Evolutionary conservation across 176 grass and related monocot genomes (phyloP), one percentile per base, ranked within the genome.

Genomic region (Rhynchospora pubera): DNA sequence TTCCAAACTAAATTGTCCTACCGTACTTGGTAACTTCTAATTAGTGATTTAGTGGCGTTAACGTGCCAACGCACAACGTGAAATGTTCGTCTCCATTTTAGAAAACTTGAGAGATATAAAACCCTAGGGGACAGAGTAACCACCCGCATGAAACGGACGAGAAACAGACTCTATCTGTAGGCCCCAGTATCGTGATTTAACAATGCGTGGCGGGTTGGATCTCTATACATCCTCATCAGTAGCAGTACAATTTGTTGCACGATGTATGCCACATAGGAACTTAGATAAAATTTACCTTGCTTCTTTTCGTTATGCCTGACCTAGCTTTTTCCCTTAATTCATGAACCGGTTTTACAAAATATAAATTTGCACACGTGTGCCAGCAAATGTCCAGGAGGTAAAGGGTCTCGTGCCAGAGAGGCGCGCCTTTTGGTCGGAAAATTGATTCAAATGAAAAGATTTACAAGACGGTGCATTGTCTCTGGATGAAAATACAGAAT

Each of bases 361-460:
- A 57, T 18, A 59, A 42, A 79, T 58, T 59, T 34, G 22, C 75
- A 79, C 75, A 79, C 75, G 75, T 78, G 74, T 55, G 74, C 21
- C 74, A 78, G 74, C 47, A 52, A 78, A 78, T 57, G 74, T 78
- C 72, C 72, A 50, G 72, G 19, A 24, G 48, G 71, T 76, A 67
- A 67, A 67, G 63, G 67, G 23, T 30, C 61, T 9, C 28, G 23
- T 30, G 28, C 61, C 61, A 63, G 61, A 65, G 62, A 30, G 26
- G 62, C 68, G 18, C 22, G 68, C 68, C 23, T 72, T 72, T 23
- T 50, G 44, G 68, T 72, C 68, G 68, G 44, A 50, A 71, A 21
- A 70, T n/a, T 28, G 26, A 28, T 28, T 28, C 23, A 71, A 21
- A 39, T 39, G 34, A 39, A 39, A 39, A 39, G 34, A 39, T 39